Conservation (phyloP, 106 monocot genomes). For the Dendrobium catenatum region DNA sequence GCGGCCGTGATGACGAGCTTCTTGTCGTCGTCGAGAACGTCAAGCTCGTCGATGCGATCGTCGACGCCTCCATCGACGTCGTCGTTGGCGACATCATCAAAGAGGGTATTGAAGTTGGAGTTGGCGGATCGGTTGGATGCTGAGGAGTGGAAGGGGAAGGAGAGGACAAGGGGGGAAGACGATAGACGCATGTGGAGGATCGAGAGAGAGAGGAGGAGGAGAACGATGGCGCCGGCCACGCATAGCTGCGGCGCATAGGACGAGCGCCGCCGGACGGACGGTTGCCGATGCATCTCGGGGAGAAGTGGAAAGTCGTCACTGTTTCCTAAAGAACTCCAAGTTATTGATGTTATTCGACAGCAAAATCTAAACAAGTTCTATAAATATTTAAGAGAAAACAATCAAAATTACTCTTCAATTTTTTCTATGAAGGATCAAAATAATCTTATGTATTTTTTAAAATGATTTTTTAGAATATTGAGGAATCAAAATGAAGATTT, state of each 20-base stretch:
- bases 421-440: too few species aligned
- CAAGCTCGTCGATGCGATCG: slow-evolving; percentile 49
- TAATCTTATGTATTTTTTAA: too few species aligned
- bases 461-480: too few species aligned
- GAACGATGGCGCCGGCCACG: slow-evolving; percentile 26
- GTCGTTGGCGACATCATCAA: slow-evolving; percentile 43
- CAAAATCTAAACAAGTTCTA: too few species aligned
- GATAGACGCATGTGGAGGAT: slow-evolving; percentile 65
- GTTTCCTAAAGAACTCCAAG: not conserved
- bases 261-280: slow-evolving; percentile 28
- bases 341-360: not conserved
- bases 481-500: too few species aligned
- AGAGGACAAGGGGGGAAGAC: slow-evolving; percentile 19
- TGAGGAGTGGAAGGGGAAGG: not conserved
- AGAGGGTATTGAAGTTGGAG: slow-evolving; percentile 8
- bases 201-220: slow-evolving; percentile 45
- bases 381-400: too few species aligned
- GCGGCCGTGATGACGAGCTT: slow-evolving; percentile 1
- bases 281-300: not conserved
- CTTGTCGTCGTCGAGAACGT: slow-evolving; percentile 27
- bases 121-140: not conserved
- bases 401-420: too few species aligned
- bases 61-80: slow-evolving; percentile 29
- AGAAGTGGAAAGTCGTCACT: not conserved
- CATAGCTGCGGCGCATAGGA: slow-evolving; percentile 43